Evolutionary conservation across 2,329 filamentous ascomycete species (phyloP), one percentile per base, ranked within the genome.

Genomic region (Colletotrichum tabaci): DNA sequence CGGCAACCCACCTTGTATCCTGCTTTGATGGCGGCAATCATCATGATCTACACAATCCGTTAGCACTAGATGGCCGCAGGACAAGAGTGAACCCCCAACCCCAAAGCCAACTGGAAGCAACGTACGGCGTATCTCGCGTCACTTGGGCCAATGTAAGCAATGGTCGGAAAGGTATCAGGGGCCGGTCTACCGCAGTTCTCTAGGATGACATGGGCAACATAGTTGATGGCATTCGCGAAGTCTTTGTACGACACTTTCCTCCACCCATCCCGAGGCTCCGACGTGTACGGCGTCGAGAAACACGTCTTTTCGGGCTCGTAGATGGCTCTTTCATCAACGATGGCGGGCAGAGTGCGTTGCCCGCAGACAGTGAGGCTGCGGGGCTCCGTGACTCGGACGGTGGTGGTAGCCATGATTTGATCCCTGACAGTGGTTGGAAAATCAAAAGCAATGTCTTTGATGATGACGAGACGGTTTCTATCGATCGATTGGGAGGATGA

Each of bases 61-160:
- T 2, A 71, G 58, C 18, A 15, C 26, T 4, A 3, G 26, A 26
- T 26, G 26, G 1, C 26, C 26, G 4, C 26, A 3, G 26, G 26
- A 26, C 26, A 26, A 4, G 26, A 26, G 26, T 4, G 4, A 26
- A 26, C 23, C 2, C 23, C 23, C 23, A 26, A 3, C 23, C 23
- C 3, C 26, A 26, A 26, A 4, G 1, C 68, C 46, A 1, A 77
- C 74, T 21, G 15, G 10, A 16, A 8, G 18, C n/a, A 15, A 53
- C 65, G 26, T 23, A 71, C 68, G 8, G 77, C 74, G 47, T 84
- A 83, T 47, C 84, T 75, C 4, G 83, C 56, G 73, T 85, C 84
- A 60, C 81, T 83, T 0, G 82, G 83, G 0, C 84, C 85, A 49
- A 87, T 81, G 74, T 86, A 87, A 2, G 83, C 82, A 30, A 87